These are phyloP conservation scores for Picea abies DNA, from an alignment of 83 land plant genomes.

Conservation along the genomic window DNA sequence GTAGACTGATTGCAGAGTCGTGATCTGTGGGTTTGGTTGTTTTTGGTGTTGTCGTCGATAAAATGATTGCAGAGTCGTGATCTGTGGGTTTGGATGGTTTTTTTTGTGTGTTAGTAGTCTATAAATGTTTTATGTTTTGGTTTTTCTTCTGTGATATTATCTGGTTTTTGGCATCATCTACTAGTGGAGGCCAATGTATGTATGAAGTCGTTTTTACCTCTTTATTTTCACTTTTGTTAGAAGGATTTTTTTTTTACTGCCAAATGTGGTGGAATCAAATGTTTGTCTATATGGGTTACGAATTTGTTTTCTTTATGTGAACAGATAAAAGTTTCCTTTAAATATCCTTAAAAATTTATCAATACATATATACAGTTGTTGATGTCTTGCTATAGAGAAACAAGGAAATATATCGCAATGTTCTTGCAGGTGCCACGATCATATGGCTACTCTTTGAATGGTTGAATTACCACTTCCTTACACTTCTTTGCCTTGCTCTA, in stretches of 20 bases:
- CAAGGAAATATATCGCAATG: slow-evolving; percentile 48
- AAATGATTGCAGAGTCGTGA: too few relatives aligned
- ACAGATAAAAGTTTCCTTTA: too few relatives aligned
- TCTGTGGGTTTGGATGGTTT: too few relatives aligned
- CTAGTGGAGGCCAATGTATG: slow-evolving; percentile 84
- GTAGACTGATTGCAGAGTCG: too few relatives aligned
- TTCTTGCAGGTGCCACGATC: slow-evolving; percentile 53
- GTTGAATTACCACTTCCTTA: slow-evolving; percentile 57
- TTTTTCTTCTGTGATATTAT: too few relatives aligned
- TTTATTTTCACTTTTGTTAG: not conserved
- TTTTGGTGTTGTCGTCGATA: too few relatives aligned
- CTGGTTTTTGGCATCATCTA: slow-evolving; percentile 25
- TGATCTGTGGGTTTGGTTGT: too few relatives aligned
- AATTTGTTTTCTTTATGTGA: not conserved
- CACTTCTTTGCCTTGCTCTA: slow-evolving; percentile 37
- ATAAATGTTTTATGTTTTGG: too few relatives aligned
- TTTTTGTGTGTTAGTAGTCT: too few relatives aligned
- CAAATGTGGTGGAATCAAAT: not conserved
- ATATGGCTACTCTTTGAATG: slow-evolving; percentile 76
- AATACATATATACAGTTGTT: slow-evolving; percentile 42
- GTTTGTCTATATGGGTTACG: not conserved
- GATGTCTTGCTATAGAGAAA: slow-evolving; percentile 83
- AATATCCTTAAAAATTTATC: too few relatives aligned
- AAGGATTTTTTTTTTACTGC: not conserved
- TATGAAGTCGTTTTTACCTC: not conserved